Evolutionary conservation across 768 basidiomycete species (phyloP).

Genomic region (Lactifluus subvellereus): DNA sequence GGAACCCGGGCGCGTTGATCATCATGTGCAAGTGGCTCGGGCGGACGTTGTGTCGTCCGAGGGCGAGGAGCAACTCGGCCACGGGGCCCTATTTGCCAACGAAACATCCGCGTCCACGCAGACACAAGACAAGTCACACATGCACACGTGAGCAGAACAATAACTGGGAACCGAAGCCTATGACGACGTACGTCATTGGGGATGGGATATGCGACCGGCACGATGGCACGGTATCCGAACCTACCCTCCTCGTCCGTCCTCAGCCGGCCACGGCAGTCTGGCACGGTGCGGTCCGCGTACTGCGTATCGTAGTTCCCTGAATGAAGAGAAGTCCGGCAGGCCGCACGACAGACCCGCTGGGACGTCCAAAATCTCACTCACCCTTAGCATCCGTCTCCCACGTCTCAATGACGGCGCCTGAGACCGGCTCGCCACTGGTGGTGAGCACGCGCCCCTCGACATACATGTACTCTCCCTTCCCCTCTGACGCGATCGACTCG

Average conservation of each 20-base stretch:
- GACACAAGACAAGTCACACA: no score
- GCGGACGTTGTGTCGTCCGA: conserved; percentile 68
- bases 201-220: conserved; percentile 68
- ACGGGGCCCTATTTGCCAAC: conserved; percentile 54
- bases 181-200: conserved; percentile 51
- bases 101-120: neutral
- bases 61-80: conserved; percentile 47
- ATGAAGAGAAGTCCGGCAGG: conserved; percentile 16
- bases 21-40: conserved; percentile 78
- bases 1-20: conserved; percentile 65
- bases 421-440: conserved; percentile 58
- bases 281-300: conserved; percentile 48
- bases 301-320: conserved; percentile 40
- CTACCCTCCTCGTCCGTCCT: conserved; percentile 53
- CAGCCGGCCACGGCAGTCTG: conserved; percentile 72
- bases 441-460: conserved; percentile 63
- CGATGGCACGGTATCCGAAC: conserved; percentile 67
- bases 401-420: conserved; percentile 67
- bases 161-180: neutral
- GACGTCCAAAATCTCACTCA: conserved; percentile 24
- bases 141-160: neutral
- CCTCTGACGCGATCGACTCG: conserved; percentile 79
- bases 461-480: conserved; percentile 79
- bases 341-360: neutral
- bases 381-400: conserved; percentile 75